Conservation (phyloP, 148 eudicot genomes). For the Fallopia convolvulus region DNA sequence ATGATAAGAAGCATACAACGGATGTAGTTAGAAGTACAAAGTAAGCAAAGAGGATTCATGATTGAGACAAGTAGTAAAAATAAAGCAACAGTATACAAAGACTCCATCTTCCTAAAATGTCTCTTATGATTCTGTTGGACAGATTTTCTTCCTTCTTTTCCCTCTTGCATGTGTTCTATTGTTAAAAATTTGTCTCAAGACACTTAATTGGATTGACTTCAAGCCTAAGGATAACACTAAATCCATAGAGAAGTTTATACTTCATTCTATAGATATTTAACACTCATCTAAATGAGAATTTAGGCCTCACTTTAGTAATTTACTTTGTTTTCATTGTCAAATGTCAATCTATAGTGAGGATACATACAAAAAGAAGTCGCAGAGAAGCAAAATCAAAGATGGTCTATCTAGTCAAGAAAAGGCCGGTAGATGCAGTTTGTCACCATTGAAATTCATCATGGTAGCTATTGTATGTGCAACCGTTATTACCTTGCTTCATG, state of each 20-base stretch:
- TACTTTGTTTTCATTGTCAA: background rate
- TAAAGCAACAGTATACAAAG: constrained; percentile 4
- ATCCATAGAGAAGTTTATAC: too few relatives aligned
- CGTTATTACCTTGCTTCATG: constrained; percentile 29
- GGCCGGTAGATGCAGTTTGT: constrained; percentile 43
- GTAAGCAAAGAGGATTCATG: constrained; percentile 4
- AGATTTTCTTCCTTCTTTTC: too few relatives aligned
- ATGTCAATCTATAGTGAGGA: constrained; percentile 44
- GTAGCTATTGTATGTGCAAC: constrained; percentile 26
- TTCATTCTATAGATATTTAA: too few relatives aligned
- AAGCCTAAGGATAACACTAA: background rate
- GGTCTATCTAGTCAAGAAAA: constrained; percentile 19
- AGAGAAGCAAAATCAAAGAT: constrained; percentile 43
- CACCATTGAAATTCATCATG: constrained; percentile 39
- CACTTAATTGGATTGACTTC: background rate
- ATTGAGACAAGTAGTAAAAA: background rate
- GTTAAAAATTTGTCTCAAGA: too few relatives aligned
- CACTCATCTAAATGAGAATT: background rate
- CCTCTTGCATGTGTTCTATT: background rate
- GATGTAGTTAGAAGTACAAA: constrained; percentile 2
- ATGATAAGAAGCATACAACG: background rate
- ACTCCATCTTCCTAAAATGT: background rate
- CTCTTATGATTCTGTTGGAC: too few relatives aligned
- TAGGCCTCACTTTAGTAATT: background rate
- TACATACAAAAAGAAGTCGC: constrained; percentile 45